These are phyloP conservation scores for Neonectria hederae DNA, from an alignment of 2,329 filamentous ascomycete species.

Conservation along the genomic window DNA sequence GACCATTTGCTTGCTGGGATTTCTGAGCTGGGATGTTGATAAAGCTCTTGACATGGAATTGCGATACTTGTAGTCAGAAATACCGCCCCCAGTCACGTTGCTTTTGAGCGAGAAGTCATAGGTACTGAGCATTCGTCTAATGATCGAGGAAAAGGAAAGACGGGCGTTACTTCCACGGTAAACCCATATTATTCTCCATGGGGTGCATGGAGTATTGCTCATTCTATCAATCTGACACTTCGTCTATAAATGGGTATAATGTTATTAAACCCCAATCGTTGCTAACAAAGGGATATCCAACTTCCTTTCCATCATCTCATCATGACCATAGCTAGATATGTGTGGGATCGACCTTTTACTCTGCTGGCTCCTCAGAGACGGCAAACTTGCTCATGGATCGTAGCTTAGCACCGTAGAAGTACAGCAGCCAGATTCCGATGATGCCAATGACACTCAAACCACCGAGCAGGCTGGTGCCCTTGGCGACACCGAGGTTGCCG, in stretches of 20 bases:
- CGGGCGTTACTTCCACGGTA: neutral
- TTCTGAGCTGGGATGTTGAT: neutral
- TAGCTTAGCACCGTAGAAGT: slow-evolving; percentile 63
- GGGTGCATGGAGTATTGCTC: neutral
- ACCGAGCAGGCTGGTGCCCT: slow-evolving; percentile 65
- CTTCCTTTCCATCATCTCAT: neutral
- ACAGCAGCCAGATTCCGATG: slow-evolving; percentile 68
- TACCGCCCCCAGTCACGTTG: neutral
- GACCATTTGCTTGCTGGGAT: neutral
- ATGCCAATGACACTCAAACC: slow-evolving; percentile 64
- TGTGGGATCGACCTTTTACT: slow-evolving; percentile 12
- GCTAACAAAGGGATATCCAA: slow-evolving; percentile 8
- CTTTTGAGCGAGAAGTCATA: neutral
- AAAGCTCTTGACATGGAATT: neutral
- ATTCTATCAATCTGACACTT: slow-evolving; percentile 12
- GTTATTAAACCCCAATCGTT: slow-evolving; percentile 23
- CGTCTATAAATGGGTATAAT: neutral
- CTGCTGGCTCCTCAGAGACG: slow-evolving; percentile 42
- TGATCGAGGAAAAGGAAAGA: no score
- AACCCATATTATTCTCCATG: slow-evolving; percentile 9
- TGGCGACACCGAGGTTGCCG: slow-evolving; percentile 65
- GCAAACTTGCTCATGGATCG: slow-evolving; percentile 68
- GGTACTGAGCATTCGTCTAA: neutral
- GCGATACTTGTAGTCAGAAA: neutral
- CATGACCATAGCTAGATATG: neutral